Evolutionary conservation across 2,329 filamentous ascomycete species (phyloP).

Genomic region (Beauveria pseudobassiana): DNA sequence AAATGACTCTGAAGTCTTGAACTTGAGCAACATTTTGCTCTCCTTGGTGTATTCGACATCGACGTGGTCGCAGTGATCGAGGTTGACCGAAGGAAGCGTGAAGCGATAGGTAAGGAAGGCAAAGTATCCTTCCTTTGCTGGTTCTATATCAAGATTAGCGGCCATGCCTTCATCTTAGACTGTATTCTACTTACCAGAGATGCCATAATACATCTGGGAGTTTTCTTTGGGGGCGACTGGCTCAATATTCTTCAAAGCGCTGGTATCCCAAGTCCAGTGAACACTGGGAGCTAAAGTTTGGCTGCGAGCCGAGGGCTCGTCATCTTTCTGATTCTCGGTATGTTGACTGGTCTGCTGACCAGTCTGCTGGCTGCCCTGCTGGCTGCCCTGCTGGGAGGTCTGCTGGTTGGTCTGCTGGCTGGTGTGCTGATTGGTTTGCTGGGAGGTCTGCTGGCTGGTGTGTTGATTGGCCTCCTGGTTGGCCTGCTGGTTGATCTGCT

Average conservation of each 20-base stretch:
- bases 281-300: constrained; percentile 12
- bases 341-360: neutral
- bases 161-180: rapidly evolving
- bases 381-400: no score
- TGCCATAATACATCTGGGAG: constrained; percentile 20
- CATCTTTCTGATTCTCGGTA: neutral
- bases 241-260: constrained; percentile 17
- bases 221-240: constrained; percentile 17
- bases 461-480: neutral
- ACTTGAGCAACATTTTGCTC: constrained; percentile 13
- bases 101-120: constrained; percentile 22
- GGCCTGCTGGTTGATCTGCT: neutral
- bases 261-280: constrained; percentile 21
- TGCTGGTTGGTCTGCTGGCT: neutral
- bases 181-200: constrained; percentile 9
- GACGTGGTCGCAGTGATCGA: constrained; percentile 21
- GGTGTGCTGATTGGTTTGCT: no score
- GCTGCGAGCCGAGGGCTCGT: neutral
- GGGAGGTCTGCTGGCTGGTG: no score
- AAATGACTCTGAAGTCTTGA: constrained; percentile 17
- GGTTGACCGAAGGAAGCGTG: constrained; percentile 21
- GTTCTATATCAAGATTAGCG: constrained; percentile 12
- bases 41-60: constrained; percentile 6
- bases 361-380: neutral
- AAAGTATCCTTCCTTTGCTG: constrained; percentile 18